phyloP scores from a whole-genome alignment of 768 basidiomycete genomes.

The Termitomyces sp. region DNA sequence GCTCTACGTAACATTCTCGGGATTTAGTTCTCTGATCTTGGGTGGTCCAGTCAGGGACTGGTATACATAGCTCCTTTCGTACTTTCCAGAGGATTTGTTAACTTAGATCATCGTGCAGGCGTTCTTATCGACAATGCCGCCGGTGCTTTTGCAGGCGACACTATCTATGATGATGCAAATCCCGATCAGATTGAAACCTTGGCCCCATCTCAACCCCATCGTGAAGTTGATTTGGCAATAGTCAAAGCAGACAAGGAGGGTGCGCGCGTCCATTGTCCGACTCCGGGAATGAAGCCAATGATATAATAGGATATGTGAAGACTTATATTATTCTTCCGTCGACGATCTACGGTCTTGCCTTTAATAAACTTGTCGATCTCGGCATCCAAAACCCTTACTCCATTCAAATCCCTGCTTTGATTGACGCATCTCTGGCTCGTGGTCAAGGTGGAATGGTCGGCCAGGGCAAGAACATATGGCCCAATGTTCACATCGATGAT shows the following conservation, averaged over 20 bases:
- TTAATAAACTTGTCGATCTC: conserved; percentile 37
- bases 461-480: conserved; percentile 45
- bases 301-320: conserved; percentile 37
- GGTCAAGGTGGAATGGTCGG: conserved; percentile 51
- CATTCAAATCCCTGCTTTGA: conserved; percentile 42
- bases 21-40: background rate
- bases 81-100: background rate
- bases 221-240: conserved; percentile 42
- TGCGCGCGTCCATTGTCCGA: conserved; percentile 10
- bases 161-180: conserved; percentile 45
- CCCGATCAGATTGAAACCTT: conserved; percentile 40
- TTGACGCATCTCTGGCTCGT: conserved; percentile 38
- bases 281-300: background rate
- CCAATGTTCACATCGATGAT: conserved; percentile 49
- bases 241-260: conserved; percentile 44
- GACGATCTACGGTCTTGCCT: conserved; percentile 56
- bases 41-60: conserved; percentile 42
- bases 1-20: background rate
- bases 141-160: conserved; percentile 31
- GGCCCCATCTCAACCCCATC: conserved; percentile 37
- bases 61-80: conserved; percentile 17
- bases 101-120: conserved; percentile 16
- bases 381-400: conserved; percentile 52
- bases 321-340: conserved; percentile 47
- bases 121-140: conserved; percentile 38